phyloP scores from a whole-genome alignment of 169 alveolate genomes.

The Eimeria sp. region DNA sequence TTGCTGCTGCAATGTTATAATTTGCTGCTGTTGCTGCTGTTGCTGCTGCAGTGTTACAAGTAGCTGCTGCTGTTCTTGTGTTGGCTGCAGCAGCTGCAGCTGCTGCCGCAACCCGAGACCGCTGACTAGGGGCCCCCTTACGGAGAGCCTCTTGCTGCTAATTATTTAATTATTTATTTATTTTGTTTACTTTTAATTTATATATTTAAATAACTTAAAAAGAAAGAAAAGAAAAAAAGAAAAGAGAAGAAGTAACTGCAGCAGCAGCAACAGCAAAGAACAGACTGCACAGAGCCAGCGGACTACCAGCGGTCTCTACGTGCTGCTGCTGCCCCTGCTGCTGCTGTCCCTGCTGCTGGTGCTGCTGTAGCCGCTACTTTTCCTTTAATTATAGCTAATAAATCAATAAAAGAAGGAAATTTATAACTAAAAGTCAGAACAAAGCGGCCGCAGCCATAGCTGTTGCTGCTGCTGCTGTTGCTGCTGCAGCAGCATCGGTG shows the following conservation, averaged over 20 bases:
- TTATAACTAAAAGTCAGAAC: not conserved
- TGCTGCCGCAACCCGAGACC: not conserved
- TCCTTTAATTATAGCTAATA: not conserved
- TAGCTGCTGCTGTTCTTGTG: slow-evolving; percentile 8
- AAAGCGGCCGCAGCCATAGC: not conserved
- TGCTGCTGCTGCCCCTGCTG: slow-evolving; percentile 27
- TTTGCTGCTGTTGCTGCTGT: not conserved
- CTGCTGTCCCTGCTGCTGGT: not conserved
- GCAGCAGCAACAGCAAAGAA: too few species aligned
- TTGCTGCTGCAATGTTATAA: not conserved
- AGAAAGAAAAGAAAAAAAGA: not conserved
- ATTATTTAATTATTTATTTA: too few species aligned
- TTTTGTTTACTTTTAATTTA: not conserved
- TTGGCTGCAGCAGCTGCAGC: not conserved
- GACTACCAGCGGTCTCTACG: slow-evolving; percentile 4
- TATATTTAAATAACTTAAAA: too few species aligned
- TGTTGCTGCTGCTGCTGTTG: slow-evolving; percentile 24
- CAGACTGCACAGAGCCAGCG: not conserved
- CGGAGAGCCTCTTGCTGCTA: not conserved
- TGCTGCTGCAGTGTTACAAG: not conserved
- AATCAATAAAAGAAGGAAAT: too few species aligned
- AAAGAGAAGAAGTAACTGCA: not conserved
- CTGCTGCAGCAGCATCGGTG: too few species aligned
- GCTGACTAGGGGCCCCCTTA: not conserved
- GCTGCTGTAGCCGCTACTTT: not conserved